Evolutionary conservation across 768 basidiomycete species (phyloP).

Genomic region (Mycena rosella): DNA sequence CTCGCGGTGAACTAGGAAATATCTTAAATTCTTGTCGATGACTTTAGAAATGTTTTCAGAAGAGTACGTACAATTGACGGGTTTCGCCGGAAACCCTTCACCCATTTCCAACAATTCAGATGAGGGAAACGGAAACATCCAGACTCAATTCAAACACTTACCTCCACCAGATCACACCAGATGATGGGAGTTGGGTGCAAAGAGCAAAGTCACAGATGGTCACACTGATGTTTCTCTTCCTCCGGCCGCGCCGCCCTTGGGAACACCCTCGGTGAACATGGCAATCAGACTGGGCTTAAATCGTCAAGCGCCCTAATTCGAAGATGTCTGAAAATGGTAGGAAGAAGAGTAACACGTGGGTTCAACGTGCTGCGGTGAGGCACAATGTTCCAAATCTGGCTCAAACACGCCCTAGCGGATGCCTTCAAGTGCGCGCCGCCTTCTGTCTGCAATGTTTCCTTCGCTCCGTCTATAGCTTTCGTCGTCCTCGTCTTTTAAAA

Average conservation of each 20-base stretch:
- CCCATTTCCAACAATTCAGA: no score
- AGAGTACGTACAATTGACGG: not conserved
- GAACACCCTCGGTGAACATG: not conserved
- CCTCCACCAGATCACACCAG: no score
- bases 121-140: no score
- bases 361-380: constrained; percentile 27
- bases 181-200: not conserved
- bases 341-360: constrained; percentile 22
- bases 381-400: constrained; percentile 32
- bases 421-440: constrained; percentile 26
- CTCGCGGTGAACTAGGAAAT: constrained; percentile 6
- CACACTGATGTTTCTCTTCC: not conserved
- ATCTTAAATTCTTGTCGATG: not conserved
- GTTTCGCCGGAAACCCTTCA: no score
- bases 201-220: not conserved
- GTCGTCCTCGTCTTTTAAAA: not conserved
- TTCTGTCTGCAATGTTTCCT: constrained; percentile 31
- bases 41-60: not conserved
- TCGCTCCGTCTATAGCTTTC: constrained; percentile 10
- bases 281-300: constrained; percentile 8
- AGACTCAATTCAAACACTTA: no score
- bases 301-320: constrained; percentile 15
- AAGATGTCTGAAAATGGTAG: constrained; percentile 27
- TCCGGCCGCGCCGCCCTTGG: no score
- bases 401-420: constrained; percentile 15